Conservation (phyloP, 2,329 filamentous ascomycete genomes). For the Fusarium citri region DNA sequence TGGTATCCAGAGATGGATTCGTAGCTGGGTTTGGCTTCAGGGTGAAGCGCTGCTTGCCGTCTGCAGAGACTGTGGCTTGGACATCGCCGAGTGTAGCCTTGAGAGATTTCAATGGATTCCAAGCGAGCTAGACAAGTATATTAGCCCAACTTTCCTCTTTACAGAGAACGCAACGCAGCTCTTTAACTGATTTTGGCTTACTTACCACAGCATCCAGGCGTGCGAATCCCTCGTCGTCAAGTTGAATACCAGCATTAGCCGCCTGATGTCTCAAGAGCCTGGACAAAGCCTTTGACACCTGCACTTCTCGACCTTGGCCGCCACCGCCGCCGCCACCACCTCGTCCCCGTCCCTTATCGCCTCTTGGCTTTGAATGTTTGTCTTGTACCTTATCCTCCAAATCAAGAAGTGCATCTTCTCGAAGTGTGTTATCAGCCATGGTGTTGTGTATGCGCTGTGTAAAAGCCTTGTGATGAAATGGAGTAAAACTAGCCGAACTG, state of each 20-base stretch:
- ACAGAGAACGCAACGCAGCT: not conserved
- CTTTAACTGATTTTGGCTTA: slow-evolving; percentile 27
- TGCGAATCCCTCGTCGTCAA: slow-evolving; percentile 71
- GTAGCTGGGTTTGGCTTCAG: slow-evolving; percentile 68
- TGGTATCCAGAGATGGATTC: slow-evolving; percentile 39
- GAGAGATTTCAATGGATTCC: slow-evolving; percentile 72
- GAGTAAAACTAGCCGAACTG: not conserved
- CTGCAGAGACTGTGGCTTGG: slow-evolving; percentile 73
- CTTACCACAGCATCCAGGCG: slow-evolving; percentile 69
- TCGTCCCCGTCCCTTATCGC: slow-evolving; percentile 40
- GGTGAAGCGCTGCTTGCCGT: slow-evolving; percentile 92
- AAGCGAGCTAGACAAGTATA: slow-evolving; percentile 58
- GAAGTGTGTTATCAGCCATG: slow-evolving; percentile 32
- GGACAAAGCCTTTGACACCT: slow-evolving; percentile 66
- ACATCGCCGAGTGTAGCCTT: slow-evolving; percentile 82
- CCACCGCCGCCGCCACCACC: slow-evolving; percentile 48
- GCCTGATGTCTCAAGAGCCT: slow-evolving; percentile 68
- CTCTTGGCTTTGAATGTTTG: slow-evolving; percentile 35
- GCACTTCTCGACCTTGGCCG: slow-evolving; percentile 56
- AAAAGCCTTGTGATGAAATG: not conserved
- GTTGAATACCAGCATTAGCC: slow-evolving; percentile 64
- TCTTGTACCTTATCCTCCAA: slow-evolving; percentile 45
- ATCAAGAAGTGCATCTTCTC: slow-evolving; percentile 29
- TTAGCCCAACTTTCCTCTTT: not conserved
- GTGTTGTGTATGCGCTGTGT: slow-evolving; percentile 1